Conservation (phyloP, 306 rosid species). For the Calophaca sinica region DNA sequence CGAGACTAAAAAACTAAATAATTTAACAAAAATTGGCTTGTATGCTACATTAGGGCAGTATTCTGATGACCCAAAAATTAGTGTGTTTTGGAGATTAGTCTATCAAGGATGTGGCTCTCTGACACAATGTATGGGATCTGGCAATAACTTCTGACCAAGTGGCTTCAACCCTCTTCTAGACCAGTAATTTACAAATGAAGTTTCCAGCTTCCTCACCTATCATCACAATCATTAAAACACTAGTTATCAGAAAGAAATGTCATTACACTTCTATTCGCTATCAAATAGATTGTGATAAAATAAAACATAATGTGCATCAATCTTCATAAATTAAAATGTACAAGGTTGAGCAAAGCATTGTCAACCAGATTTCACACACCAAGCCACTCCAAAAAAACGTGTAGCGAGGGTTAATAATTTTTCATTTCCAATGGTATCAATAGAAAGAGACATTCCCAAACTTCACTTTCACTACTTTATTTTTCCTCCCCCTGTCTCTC, state of each 20-base stretch:
- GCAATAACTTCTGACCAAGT: conserved; percentile 64
- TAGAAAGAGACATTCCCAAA: background rate
- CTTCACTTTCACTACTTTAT: background rate
- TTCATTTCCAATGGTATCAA: background rate
- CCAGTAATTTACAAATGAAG: conserved; percentile 71
- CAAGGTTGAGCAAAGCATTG: background rate
- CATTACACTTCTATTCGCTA: background rate
- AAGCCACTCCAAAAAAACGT: background rate
- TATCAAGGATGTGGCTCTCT: conserved; percentile 58
- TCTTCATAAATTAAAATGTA: background rate
- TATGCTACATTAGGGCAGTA: conserved; percentile 25
- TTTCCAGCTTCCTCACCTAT: conserved; percentile 84
- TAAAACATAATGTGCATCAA: conserved; percentile 17
- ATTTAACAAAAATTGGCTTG: conserved; percentile 34
- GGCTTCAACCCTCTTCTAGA: conserved; percentile 76
- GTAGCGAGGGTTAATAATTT: background rate
- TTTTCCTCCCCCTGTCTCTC: background rate
- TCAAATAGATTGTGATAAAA: conserved; percentile 2
- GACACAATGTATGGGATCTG: conserved; percentile 60
- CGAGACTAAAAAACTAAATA: background rate
- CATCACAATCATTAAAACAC: conserved; percentile 38
- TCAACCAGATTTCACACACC: conserved; percentile 17
- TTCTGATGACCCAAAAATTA: conserved; percentile 15
- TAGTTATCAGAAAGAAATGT: conserved; percentile 18
- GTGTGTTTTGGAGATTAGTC: conserved; percentile 27